Percentiles rank a stretch among this genome's conserved stretches.
phyloP scores from a whole-genome alignment of 306 rosid genomes.

The apple (Malus domestica) region ASM211411v1 NC_041800.1:27218733-27219232 shows the following conservation, averaged over 20 bases:
- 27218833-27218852: neutral
- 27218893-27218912: neutral
- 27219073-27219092: neutral
- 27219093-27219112: too few relatives aligned
- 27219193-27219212: conserved; percentile 29
- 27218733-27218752: neutral
- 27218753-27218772: neutral
- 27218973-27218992: conserved; percentile 35
- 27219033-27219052: conserved; percentile 10
- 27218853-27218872: neutral
- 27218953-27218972: conserved; percentile 61
- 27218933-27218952: neutral
- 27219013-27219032: too few relatives aligned
- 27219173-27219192: conserved; percentile 25
- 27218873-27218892: neutral
- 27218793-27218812: neutral
- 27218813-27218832: neutral
- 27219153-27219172: neutral
- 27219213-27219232: neutral
- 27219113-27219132: too few relatives aligned
- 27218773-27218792: neutral
- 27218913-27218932: neutral
- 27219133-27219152: neutral
- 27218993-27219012: conserved; percentile 28
- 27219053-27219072: neutral